phyloP scores from a whole-genome alignment of 768 basidiomycete species.

The Pisolithus sp. region DNA sequence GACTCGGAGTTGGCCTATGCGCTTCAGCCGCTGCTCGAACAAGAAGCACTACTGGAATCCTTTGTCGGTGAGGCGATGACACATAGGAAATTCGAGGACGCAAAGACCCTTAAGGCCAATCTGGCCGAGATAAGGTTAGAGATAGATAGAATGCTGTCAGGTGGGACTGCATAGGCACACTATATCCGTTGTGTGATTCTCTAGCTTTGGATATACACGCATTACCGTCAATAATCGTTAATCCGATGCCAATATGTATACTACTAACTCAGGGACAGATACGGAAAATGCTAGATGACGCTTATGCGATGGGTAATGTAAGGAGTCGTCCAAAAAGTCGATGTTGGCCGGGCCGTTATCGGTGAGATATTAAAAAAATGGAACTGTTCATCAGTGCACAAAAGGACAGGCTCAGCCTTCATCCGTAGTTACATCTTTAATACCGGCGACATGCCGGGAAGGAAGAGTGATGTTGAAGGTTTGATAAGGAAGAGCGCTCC shows the following conservation, averaged over 20 bases:
- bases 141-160: slow-evolving; percentile 61
- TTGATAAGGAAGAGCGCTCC: slow-evolving; percentile 49
- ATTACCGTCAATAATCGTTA: not conserved
- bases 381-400: not conserved
- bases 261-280: not conserved
- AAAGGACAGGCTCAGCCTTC: slow-evolving; percentile 27
- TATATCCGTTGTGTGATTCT: not conserved
- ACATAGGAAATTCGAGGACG: slow-evolving; percentile 93
- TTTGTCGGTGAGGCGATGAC: slow-evolving; percentile 89
- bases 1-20: slow-evolving; percentile 65
- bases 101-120: slow-evolving; percentile 73
- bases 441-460: slow-evolving; percentile 18
- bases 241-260: slow-evolving; percentile 1
- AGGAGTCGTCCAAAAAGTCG: not conserved
- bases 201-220: slow-evolving; percentile 5
- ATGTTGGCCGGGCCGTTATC: not conserved
- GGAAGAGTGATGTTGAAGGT: slow-evolving; percentile 38
- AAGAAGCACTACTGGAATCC: slow-evolving; percentile 84
- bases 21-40: slow-evolving; percentile 87
- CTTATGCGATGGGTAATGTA: slow-evolving; percentile 25
- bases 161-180: slow-evolving; percentile 17
- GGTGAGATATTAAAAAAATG: slow-evolving; percentile 5
- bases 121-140: slow-evolving; percentile 78
- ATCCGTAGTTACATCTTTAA: slow-evolving; percentile 10
- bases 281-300: slow-evolving; percentile 17